Evolutionary conservation across 768 basidiomycete species (phyloP).

Genomic region (Tephrocybe sp.): DNA sequence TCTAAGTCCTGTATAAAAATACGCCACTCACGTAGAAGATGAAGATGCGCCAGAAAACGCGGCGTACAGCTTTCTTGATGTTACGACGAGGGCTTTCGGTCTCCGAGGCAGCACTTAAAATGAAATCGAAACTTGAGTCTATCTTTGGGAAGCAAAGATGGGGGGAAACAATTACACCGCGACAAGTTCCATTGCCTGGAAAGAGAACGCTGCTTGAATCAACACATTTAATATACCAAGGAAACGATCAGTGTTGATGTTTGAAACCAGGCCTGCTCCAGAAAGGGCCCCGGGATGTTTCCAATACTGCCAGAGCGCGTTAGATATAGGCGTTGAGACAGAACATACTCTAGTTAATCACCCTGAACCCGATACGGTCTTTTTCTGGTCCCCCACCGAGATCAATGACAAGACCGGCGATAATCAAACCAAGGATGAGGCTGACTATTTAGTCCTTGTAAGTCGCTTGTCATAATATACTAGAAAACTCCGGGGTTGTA

Average conservation of each 20-base stretch:
- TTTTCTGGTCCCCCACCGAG: constrained; percentile 75
- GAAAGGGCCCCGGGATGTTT: constrained; percentile 66
- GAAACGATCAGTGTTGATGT: constrained; percentile 47
- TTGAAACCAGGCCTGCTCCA: constrained; percentile 39
- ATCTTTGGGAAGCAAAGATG: neutral
- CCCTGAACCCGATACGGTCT: constrained; percentile 68
- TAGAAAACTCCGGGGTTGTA: neutral
- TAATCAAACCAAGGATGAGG: constrained; percentile 61
- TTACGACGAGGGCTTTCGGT: constrained; percentile 77
- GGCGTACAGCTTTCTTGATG: constrained; percentile 71
- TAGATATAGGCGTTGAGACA: constrained; percentile 15
- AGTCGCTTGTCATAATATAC: neutral
- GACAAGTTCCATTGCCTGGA: constrained; percentile 76
- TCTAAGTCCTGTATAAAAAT: too few species aligned
- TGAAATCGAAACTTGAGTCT: constrained; percentile 8
- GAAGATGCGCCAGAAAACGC: constrained; percentile 80
- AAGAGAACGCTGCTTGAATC: constrained; percentile 70
- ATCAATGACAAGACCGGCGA: constrained; percentile 69
- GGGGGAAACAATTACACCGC: constrained; percentile 45
- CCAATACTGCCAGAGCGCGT: constrained; percentile 50
- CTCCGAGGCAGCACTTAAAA: constrained; percentile 67
- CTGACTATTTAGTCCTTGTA: constrained; percentile 35
- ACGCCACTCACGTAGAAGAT: constrained; percentile 62
- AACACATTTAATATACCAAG: constrained; percentile 43
- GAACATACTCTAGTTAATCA: constrained; percentile 31